Evolutionary conservation across 768 basidiomycete species (phyloP), one percentile per base, ranked within the genome.

Genomic region (Agrocybe praecox): DNA sequence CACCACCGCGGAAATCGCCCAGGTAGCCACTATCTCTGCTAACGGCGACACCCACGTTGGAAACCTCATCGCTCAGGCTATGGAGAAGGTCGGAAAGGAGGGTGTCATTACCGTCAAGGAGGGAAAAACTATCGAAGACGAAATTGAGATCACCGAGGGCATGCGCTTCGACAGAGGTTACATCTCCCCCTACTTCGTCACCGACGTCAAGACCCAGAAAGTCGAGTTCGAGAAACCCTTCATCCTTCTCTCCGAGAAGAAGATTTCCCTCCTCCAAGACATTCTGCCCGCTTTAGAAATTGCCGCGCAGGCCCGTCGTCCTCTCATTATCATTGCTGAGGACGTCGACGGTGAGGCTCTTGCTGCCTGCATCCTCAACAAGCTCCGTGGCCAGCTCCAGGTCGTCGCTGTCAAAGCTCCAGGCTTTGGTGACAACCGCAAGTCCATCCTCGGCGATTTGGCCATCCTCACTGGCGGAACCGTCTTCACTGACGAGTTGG

Each of bases 81-180:
- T 98, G 96, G 96, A 98, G 77, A 97, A 97, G 74, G 96, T 98
- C 58, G 96, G 96, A 71, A 97, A 96, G 80, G 96, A 99, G 77
- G 96, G 96, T 72, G 96, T 98, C 69, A 98, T 99, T 80, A 98
- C 96, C 49, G 96, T 99, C 73, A 99, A 98, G 81, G 96, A 99
- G 74, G 96, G 96, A 44, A 88, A 90, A 65, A 98, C 96, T 6
- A 97, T 96, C 62, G 95, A 98, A 66, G 96, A 99, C 69, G 95
- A 97, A 76, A 98, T 98, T 70, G 96, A 99, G 73, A 95, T 99
- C 67, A 98, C 96, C 23, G 96, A 99, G 78, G 96, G 96, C 74
- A 99, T 99, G 96, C 88, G 95, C 67, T 98, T 99, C 78, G 96
- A 99, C 85, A 91, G 96, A 52, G 96, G 96, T 19, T 99, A 86